These are phyloP conservation scores for Pyrenochaeta sp. DNA, from an alignment of 2,329 filamentous ascomycete genomes.

Conservation along the genomic window DNA sequence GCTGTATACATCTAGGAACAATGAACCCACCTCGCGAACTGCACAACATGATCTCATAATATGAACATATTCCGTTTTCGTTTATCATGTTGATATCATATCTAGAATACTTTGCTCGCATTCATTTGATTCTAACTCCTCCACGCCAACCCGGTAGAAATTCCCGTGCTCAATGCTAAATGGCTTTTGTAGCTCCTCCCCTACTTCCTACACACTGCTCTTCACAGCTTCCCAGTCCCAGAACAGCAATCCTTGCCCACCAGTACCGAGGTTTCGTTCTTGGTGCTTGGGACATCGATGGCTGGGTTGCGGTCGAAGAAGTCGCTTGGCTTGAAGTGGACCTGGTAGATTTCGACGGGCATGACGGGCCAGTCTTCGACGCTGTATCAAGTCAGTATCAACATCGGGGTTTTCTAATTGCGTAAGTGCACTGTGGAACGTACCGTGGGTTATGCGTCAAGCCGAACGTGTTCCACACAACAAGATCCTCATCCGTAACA, in stretches of 20 bases:
- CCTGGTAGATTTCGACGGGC: slow-evolving; percentile 58
- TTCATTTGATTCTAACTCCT: too few relatives aligned
- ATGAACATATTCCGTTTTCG: too few relatives aligned
- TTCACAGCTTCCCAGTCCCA: slow-evolving; percentile 24
- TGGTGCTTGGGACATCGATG: slow-evolving; percentile 58
- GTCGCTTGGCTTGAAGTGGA: slow-evolving; percentile 59
- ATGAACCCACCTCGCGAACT: too few relatives aligned
- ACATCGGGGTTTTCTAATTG: too few relatives aligned
- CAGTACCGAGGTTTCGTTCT: slow-evolving; percentile 40
- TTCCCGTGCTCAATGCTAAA: too few relatives aligned
- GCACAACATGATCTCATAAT: too few relatives aligned
- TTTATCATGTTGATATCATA: too few relatives aligned
- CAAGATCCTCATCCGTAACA: slow-evolving; percentile 56
- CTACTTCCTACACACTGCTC: too few relatives aligned
- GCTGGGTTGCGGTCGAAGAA: slow-evolving; percentile 63
- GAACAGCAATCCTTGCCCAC: slow-evolving; percentile 36
- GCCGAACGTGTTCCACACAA: slow-evolving; percentile 60
- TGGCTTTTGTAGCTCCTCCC: too few relatives aligned
- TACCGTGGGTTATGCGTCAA: slow-evolving; percentile 59
- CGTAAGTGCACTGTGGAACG: slow-evolving; percentile 3
- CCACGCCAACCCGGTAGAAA: too few relatives aligned
- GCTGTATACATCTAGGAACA: too few relatives aligned
- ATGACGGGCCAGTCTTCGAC: slow-evolving; percentile 61
- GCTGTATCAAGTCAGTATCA: slow-evolving; percentile 6
- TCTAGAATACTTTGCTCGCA: too few relatives aligned